Conservation (phyloP, 1,284 basidiomycete genomes). For the Earliella scabrosa region DNA sequence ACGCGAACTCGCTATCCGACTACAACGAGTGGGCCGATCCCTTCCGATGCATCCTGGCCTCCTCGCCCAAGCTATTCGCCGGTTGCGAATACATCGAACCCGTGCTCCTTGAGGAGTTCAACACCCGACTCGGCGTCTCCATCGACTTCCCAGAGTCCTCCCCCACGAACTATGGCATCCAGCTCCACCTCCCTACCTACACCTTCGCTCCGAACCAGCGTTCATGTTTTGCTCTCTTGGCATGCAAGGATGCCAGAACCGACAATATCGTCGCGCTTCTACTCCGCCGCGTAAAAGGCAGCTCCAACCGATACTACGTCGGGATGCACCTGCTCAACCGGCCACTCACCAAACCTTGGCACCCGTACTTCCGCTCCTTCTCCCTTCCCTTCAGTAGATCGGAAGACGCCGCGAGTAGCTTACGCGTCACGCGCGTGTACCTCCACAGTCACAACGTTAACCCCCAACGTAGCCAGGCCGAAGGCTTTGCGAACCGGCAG, state of each 20-base stretch:
- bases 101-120: not conserved
- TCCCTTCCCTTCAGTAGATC: not conserved
- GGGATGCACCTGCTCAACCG: not conserved
- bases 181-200: constrained; percentile 4
- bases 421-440: not conserved
- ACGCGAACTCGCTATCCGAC: not conserved
- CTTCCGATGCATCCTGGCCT: not conserved
- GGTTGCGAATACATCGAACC: not conserved
- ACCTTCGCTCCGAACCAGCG: not conserved
- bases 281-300: not conserved
- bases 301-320: not conserved
- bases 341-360: not conserved
- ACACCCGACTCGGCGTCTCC: not conserved
- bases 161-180: constrained; percentile 8
- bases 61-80: not conserved
- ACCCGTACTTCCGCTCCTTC: not conserved
- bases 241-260: too few relatives aligned
- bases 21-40: not conserved
- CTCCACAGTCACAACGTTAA: not conserved
- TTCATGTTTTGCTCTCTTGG: too few relatives aligned
- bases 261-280: not conserved
- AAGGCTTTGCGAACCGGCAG: not conserved
- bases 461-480: not conserved
- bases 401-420: not conserved
- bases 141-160: not conserved